These are phyloP conservation scores for Citrullus colocynthis DNA, from an alignment of 306 rosid species.

Conservation along the genomic window DNA sequence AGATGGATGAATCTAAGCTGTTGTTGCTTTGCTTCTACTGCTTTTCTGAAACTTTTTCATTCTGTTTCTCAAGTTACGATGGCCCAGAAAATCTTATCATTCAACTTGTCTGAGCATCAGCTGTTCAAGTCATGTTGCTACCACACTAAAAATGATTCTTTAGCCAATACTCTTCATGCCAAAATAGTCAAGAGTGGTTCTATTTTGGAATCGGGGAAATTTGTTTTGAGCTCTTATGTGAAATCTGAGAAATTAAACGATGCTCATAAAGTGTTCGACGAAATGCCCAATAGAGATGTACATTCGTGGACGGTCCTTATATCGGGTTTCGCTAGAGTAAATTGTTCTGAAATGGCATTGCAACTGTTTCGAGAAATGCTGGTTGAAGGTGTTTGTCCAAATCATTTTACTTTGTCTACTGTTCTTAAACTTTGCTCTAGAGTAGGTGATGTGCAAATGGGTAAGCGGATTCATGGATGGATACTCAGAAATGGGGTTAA, in stretches of 20 bases:
- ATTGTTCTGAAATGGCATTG: slow-evolving; percentile 29
- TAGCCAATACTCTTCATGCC: slow-evolving; percentile 35
- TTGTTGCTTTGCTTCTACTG: background rate
- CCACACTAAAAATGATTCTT: slow-evolving; percentile 21
- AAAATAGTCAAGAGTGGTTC: slow-evolving; percentile 39
- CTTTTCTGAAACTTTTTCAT: slow-evolving; percentile 7
- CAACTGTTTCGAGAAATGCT: slow-evolving; percentile 54
- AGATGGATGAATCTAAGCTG: slow-evolving; percentile 18
- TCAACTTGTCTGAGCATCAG: background rate
- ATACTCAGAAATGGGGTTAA: slow-evolving; percentile 48
- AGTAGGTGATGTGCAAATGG: slow-evolving; percentile 30
- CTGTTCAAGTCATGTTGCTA: slow-evolving; percentile 11
- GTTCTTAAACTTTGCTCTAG: slow-evolving; percentile 49
- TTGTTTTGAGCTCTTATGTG: slow-evolving; percentile 19
- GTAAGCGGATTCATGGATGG: slow-evolving; percentile 71
- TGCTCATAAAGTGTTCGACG: slow-evolving; percentile 60
- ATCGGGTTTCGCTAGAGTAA: slow-evolving; percentile 49
- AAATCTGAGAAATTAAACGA: slow-evolving; percentile 32
- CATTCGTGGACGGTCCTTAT: slow-evolving; percentile 67
- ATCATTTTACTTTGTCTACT: slow-evolving; percentile 58
- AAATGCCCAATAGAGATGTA: slow-evolving; percentile 40
- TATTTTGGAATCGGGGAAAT: slow-evolving; percentile 28
- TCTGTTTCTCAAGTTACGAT: background rate
- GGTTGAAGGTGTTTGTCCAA: slow-evolving; percentile 42
- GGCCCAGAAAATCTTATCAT: background rate